Evolutionary conservation across 352 stramenopile genomes (phyloP), one percentile per base, ranked within the genome.

Genomic region (Globisporangium sylvaticum): DNA sequence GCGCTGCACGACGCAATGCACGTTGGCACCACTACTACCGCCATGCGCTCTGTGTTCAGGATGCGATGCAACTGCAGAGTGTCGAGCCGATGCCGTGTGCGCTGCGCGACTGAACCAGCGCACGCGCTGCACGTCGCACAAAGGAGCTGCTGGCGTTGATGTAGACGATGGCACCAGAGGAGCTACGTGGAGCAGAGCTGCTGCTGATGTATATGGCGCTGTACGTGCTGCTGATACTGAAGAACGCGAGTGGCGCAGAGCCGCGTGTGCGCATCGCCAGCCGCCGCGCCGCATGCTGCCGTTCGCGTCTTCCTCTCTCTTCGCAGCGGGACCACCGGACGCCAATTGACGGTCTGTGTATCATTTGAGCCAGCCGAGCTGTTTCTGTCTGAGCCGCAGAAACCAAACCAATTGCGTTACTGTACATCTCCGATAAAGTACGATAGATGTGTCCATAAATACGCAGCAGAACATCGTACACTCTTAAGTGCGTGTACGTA

Each of bases 51-150:
- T 20, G 48, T 31, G 12, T 42, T 52, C 44, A 6, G 20, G 5
- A 50, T 34, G 32, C 8, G 42, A 20, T 9, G 59, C 44, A 8
- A 48, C 22, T 12, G 61, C 34, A 10, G 25, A 18, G 14, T 57
- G 61, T 2, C 18, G 61, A 14, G 61, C 22, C 20, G 63, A 39
- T 7, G 60, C 46, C 3, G 60, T 37, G 46, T 65, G 60, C 8
- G 54, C 54, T 27, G 63, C 63, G 52, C 63, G 53, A 61, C 63
- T 68, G 54, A 68, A 61, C 63, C 63, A 68, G 18, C 63, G 63
- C 20, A 55, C 42, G 5, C 25, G 58, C 24, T 55, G 63, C 25
- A 56, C 3, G n/a, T 27, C 27, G 15, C 27, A n/a, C 0, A 31
- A 3, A 27, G 27, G 29, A 10, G 34, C 27, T 56, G 52, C 20